Evolutionary conservation across 2,329 filamentous ascomycete genomes (phyloP), one percentile per base, ranked within the genome.

Genomic region (Paecilomyces niveus): DNA sequence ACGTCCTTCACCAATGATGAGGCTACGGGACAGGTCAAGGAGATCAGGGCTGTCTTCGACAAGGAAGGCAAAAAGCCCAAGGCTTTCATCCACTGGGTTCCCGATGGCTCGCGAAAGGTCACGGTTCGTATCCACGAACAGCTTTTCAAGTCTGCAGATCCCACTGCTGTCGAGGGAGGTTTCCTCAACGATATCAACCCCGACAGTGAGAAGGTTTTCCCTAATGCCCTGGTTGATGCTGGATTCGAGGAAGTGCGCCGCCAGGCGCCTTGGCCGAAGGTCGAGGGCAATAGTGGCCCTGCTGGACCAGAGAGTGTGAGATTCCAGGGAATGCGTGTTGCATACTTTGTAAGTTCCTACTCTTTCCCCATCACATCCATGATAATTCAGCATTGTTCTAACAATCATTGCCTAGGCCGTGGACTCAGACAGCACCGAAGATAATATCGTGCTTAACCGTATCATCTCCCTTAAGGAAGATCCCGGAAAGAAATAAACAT

Each of bases 281-380:
- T 87, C 52, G 88, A 85, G 5, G 89, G 89, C 10, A 35, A n/a
- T 21, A 33, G 53, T 45, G 50, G 62, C 61, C 8, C 61, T 18
- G 39, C 64, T 10, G 88, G 87, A 1, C 84, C 85, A 24, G 89
- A 90, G 75, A 88, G 82, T 57, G 88, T 97, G 6, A 82, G 93
- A 54, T 97, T 97, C 82, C 93, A 97, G 80, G 93, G 86, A 2
- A 86, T 96, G 81, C 83, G 93, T 26, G 89, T 93, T 52, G 93
- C 88, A 9, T 96, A 95, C 72, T 94, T 94, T 86, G 86, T 79
- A 61, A 80, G 39, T 45, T n/a, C 6, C 7, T 18, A 18, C 18
- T 21, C 9, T 58, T 72, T 71, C 57, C 65, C 66, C 29, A 11
- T 29, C 26, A 29, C 26, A 29, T 29, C 26, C 5, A 54, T 33